A percentile compares a stretch with the other conserved stretches of the same genome.
Conservation (phyloP, 306 rosid genomes). For the cucumber (Cucumis sativus) region Cucumber_9930_V3 NC_026657.2:918501-919000, state of each 20-base stretch:
- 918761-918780: background rate
- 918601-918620: constrained; percentile 55
- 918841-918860: constrained; percentile 83
- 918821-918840: constrained; percentile 82
- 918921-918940: background rate
- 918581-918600: constrained; percentile 85
- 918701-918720: background rate
- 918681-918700: background rate
- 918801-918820: constrained; percentile 86
- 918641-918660: constrained; percentile 96
- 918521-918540: constrained; percentile 60
- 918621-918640: constrained; percentile 93
- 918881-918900: background rate
- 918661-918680: constrained; percentile 32
- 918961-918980: background rate
- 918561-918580: constrained; percentile 91
- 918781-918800: constrained; percentile 40
- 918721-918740: background rate
- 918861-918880: constrained; percentile 21
- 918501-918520: constrained; percentile 71
- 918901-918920: background rate
- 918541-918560: constrained; percentile 85
- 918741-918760: background rate
- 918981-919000: too few relatives aligned
- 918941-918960: background rate